Base-by-base conservation (phyloP, 805 yeast species). In the Saccharomyces mikatae region DNA sequence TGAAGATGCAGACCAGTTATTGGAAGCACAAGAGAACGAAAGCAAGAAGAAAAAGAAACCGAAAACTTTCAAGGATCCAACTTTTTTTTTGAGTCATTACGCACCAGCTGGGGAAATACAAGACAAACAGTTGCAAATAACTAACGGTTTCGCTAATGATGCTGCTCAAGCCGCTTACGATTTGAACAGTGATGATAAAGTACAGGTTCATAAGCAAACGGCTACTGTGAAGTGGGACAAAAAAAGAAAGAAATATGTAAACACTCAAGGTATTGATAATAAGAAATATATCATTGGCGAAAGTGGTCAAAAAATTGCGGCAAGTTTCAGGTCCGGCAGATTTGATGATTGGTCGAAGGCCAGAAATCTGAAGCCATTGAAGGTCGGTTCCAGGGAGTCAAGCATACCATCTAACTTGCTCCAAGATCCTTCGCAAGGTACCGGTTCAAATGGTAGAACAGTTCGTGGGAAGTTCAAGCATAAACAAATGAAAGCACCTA, bases 221-320 rank as follows among this genome's bases (percentile, higher is more conserved):
- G 77, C 78, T 55, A 82, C 84, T 24, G 84, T 87, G 78, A 80
- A 81, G 67, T 92, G 99, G 99, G 97, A 92, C 73, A 87, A 81
- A 71, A 89, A 89, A 80, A 86, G 87, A 71, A 94, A 95, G 65
- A 89, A 89, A 60, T 92, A 88, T 71, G 80, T 91, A 66, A 88
- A 88, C 68, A 77, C 88, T 21, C 84, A 80, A 63, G 88, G 94
- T 58, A 75, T 84, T 22, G 96, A 89, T 65, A 71, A 71, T 49
- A 81, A 85, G 72, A 91, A 89, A 73, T 92, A 78, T 71, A 94
- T 94, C 64, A 85, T 89, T 59, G 96, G 98, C 58, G 99, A 94
- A 70, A 85, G 89, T 70, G 99, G 99, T 6, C 90, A 86, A 63
- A 82, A 81, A 67, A 82, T 94, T 50, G 97, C 98, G 6, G 98